phyloP scores from a whole-genome alignment of 2,329 filamentous ascomycete genomes.

The Microcyclospora pomicola region DNA sequence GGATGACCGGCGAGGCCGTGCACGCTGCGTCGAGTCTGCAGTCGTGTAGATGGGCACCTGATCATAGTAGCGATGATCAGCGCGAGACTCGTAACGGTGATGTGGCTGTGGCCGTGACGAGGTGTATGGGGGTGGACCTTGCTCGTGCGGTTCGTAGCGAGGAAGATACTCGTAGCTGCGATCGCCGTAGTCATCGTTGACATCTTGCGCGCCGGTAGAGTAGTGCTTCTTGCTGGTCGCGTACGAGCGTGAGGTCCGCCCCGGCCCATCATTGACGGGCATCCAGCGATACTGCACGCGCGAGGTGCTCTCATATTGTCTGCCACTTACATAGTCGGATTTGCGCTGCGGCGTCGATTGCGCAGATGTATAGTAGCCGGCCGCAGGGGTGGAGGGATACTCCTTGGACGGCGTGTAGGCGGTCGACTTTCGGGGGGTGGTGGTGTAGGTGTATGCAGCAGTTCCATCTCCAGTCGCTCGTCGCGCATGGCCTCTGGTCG shows the following conservation, averaged over 20 bases:
- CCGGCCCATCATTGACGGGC: not conserved
- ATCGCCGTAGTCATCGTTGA: conserved; percentile 44
- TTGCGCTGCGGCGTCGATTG: conserved; percentile 40
- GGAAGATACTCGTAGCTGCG: conserved; percentile 31
- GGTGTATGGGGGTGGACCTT: conserved; percentile 36
- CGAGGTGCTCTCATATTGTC: conserved; percentile 26
- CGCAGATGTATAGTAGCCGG: conserved; percentile 32
- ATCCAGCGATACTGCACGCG: conserved; percentile 15
- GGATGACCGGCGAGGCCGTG: conserved; percentile 26
- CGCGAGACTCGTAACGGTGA: conserved; percentile 27
- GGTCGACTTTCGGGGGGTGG: conserved; percentile 23
- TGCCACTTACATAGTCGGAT: conserved; percentile 53
- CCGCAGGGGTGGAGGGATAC: conserved; percentile 23
- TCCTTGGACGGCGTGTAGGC: conserved; percentile 24
- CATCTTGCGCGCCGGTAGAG: conserved; percentile 40
- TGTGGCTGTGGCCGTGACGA: conserved; percentile 36
- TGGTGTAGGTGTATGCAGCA: conserved; percentile 31
- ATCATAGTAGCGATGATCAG: conserved; percentile 39
- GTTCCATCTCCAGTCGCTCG: conserved; percentile 41
- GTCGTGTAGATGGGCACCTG: conserved; percentile 34
- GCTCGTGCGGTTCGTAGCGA: conserved; percentile 27
- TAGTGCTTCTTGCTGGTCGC: conserved; percentile 34
- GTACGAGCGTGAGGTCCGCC: conserved; percentile 10
- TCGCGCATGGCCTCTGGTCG: conserved; percentile 37
- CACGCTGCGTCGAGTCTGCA: conserved; percentile 23